These are phyloP conservation scores for Opeltia flavorubescens DNA, from an alignment of 495 filamentous ascomycete genomes.

Conservation along the genomic window DNA sequence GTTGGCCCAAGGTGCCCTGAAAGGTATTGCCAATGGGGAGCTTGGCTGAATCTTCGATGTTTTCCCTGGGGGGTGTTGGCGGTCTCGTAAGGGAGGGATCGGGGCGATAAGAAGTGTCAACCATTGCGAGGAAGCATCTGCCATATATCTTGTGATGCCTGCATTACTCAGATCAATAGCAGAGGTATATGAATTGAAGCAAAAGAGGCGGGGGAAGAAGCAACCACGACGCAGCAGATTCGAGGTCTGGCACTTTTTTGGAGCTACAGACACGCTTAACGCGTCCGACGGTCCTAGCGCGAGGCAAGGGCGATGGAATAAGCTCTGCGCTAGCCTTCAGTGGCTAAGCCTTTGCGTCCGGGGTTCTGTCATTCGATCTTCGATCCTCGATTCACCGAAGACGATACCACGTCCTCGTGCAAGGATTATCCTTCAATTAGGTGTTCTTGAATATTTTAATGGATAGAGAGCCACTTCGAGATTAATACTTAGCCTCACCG, in stretches of 20 bases:
- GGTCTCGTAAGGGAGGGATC: slow-evolving; percentile 37
- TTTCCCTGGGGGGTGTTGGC: slow-evolving; percentile 47
- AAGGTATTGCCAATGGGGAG: slow-evolving; percentile 5
- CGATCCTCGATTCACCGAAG: too few relatives aligned
- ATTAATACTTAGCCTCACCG: too few relatives aligned
- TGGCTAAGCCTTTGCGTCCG: too few relatives aligned
- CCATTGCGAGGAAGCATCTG: slow-evolving; percentile 27
- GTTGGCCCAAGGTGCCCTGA: background rate
- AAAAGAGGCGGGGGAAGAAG: background rate
- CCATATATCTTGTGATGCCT: background rate
- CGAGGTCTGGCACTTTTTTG: background rate
- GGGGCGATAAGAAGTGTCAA: slow-evolving; percentile 32
- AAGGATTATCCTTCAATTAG: too few relatives aligned
- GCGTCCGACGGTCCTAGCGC: too few relatives aligned
- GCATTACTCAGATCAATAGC: background rate
- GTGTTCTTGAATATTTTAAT: too few relatives aligned
- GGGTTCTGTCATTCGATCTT: too few relatives aligned
- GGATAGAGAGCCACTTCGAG: too few relatives aligned
- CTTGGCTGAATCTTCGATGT: slow-evolving; percentile 25
- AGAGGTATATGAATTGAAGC: background rate
- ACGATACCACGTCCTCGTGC: too few relatives aligned
- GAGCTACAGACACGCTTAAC: background rate
- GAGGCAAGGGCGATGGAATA: too few relatives aligned
- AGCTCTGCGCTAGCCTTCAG: too few relatives aligned
- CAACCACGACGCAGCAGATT: background rate